Base-by-base conservation (phyloP, 2,329 filamentous ascomycete genomes). In the Chaetothyriales sp. region DNA sequence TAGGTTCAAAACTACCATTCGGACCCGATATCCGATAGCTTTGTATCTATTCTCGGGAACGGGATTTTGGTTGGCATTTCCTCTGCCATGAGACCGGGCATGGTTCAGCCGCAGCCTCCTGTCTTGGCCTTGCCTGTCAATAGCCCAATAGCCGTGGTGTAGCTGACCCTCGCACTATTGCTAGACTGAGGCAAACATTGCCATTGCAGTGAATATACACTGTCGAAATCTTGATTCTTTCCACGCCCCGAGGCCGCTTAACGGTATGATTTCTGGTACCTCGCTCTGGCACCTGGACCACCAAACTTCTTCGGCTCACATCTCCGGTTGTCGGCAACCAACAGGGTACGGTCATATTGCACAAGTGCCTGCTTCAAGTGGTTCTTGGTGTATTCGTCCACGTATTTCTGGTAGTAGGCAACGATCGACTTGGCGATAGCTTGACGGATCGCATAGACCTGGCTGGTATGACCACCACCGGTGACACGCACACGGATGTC, bases 321-420 rank as follows among this genome's bases (percentile, higher is more conserved):
- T 66, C 92, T 86, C 74, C 92, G 85, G 84, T 95, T 95, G 76
- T 98, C 92, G 74, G 92, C 92, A 67, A 98, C 92, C 69, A 98
- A 85, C 63, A 98, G 84, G 70, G 88, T 94, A 69, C 89, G 83
- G 80, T 95, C 88, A 79, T 90, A 98, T 73, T 88, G 81, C 68
- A 90, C 86, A 64, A 98, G 83, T 63, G 86, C 86, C 76, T 90
- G 84, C 87, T 96, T 98, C 69, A 98, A 81, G 76, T 88, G 80
- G 83, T 96, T 95, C 86, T 98, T 98, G 78, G 85, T 87, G 85
- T 96, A 89, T 85, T 98, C 92, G 71, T 98, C 92, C 75, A 96
- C 87, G 78, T 83, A 98, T 81, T 98, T 95, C 79, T 95, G 90
- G 85, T 95, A 96, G 84, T 95, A 95, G 74, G 88, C 84, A 68